Conservation (phyloP, 176 grass and related monocot species). For the Dendrocalamus sinicus region DNA sequence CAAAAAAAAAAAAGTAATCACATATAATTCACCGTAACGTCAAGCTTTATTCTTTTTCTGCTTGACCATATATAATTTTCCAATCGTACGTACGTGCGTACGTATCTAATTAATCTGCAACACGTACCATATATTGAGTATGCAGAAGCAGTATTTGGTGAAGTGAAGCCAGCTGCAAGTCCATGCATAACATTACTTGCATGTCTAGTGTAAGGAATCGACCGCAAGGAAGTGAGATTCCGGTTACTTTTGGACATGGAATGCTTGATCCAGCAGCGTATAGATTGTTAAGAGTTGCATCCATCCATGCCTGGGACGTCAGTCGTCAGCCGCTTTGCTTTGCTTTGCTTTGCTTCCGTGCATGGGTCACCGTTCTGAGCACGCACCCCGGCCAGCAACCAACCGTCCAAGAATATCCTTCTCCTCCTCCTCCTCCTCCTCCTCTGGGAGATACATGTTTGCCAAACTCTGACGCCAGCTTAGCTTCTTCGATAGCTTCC, state of each 20-base stretch:
- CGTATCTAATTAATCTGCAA: no score
- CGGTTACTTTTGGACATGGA: no score
- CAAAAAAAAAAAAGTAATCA: no score
- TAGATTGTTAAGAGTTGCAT: background rate
- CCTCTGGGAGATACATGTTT: background rate
- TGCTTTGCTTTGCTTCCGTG: constrained; percentile 32
- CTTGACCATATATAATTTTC: background rate
- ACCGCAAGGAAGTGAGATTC: no score
- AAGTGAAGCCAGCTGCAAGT: background rate
- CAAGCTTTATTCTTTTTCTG: background rate
- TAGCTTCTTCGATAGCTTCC: no score
- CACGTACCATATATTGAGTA: no score
- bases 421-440: no score
- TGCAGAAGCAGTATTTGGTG: background rate
- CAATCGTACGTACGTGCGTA: background rate
- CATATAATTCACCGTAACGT: no score
- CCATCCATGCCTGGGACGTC: background rate
- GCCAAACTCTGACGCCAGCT: background rate
- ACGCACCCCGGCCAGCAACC: background rate
- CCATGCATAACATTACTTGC: background rate
- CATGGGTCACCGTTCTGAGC: constrained; percentile 27
- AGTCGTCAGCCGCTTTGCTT: no score
- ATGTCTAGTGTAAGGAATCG: background rate
- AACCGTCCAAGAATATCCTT: background rate
- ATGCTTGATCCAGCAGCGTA: no score